Evolutionary conservation across 805 yeast species (phyloP), one percentile per base, ranked within the genome.

Genomic region (Wickerhamomyces queroliae): DNA sequence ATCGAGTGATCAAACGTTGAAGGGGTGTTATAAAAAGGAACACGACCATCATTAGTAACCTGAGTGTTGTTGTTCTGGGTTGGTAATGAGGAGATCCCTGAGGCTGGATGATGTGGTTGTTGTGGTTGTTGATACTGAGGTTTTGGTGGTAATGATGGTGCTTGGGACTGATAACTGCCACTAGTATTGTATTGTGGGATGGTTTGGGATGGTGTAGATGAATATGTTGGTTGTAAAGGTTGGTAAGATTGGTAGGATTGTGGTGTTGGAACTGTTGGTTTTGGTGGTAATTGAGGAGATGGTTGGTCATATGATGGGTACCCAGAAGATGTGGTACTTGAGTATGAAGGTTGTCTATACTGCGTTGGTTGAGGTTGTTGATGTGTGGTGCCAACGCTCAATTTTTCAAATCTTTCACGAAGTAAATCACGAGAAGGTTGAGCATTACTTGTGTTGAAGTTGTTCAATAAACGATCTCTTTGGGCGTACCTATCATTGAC

Each of bases 1-100:
- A 74, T 49, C 36, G 67, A 57, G 6, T 73, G 69, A 53, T 73
- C 70, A 50, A 66, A 75, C 3, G 69, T 74, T 2, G 80, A 69
- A 2, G 79, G 77, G 5, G 67, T 71, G 33, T 64, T 64, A 45
- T 74, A 75, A 43, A 72, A 70, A 3, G 62, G 56, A 16, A 66
- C 58, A 20, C 71, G 70, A 24, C 54, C 52, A 20, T 30, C 35
- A 21, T 37, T 31, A n/a, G n/a, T n/a, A n/a, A n/a, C n/a, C n/a
- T 24, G 42, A 22, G 19, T 30, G 32, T 23, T 40, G 47, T 28
- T 56, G 58, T 23, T 55, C 59, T 40, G 42, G 47, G n/a, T n/a
- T 46, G 48, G 16, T 37, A 41, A 20, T 22, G 38, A 29, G 37
- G 40, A 11, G 12, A 41, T 19, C 20, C 39, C 40, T 1, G 43